A percentile compares a stretch with the other conserved stretches of the same genome.
Conservation (phyloP, 345 rosid genomes). For the Erucastrum elatum region DNA sequence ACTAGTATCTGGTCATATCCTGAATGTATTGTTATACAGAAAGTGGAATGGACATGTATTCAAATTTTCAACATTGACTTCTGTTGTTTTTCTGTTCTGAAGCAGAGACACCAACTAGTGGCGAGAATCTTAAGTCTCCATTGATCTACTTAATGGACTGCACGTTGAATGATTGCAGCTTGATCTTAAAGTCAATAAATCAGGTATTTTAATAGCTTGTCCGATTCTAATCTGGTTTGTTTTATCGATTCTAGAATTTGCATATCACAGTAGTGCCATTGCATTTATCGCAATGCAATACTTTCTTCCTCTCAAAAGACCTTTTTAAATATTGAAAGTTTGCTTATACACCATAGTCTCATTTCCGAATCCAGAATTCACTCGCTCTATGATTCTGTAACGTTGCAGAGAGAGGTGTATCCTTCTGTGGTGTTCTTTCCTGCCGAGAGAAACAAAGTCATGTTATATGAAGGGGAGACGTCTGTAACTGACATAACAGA, state of each 20-base stretch:
- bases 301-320: constrained; percentile 1
- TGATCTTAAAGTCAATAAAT: constrained; percentile 56
- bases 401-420: constrained; percentile 78
- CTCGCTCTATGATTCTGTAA: constrained; percentile 8
- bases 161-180: constrained; percentile 87
- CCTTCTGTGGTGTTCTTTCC: constrained; percentile 84
- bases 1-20: background rate
- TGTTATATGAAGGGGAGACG: constrained; percentile 67
- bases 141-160: constrained; percentile 83
- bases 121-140: constrained; percentile 49
- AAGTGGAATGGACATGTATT: constrained; percentile 7
- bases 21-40: background rate
- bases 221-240: constrained; percentile 9
- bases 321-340: constrained; percentile 1
- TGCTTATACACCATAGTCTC: background rate
- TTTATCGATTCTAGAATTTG: background rate
- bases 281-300: background rate
- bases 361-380: constrained; percentile 6
- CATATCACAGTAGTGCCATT: background rate
- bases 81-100: constrained; percentile 2
- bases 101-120: constrained; percentile 25
- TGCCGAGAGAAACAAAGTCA: constrained; percentile 55
- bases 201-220: constrained; percentile 51
- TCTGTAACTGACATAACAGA: constrained; percentile 65
- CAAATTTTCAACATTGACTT: background rate